Percentiles rank a stretch among this genome's conserved stretches.
phyloP scores from a whole-genome alignment of 805 yeast species.

The Yamadazyma sp. region DNA sequence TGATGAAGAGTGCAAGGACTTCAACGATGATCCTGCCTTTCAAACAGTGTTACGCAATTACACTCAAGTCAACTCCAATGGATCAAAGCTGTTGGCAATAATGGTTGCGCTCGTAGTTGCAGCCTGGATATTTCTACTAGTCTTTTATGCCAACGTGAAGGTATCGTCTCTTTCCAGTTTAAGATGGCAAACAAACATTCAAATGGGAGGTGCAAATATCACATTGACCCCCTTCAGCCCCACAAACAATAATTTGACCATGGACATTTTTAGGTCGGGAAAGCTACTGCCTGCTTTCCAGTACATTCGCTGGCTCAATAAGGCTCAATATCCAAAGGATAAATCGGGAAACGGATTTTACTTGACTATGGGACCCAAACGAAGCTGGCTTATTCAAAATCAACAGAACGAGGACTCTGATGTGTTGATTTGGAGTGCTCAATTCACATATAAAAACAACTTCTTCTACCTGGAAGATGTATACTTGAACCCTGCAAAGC shows the following conservation, averaged over 20 bases:
- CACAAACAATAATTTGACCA: constrained; percentile 26
- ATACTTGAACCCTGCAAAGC: constrained; percentile 38
- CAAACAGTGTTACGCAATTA: constrained; percentile 21
- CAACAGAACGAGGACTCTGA: constrained; percentile 21
- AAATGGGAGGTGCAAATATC: constrained; percentile 28
- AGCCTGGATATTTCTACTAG: constrained; percentile 11
- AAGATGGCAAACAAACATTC: constrained; percentile 13
- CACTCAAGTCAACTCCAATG: too few relatives aligned
- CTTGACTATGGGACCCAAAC: constrained; percentile 17
- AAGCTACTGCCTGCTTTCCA: constrained; percentile 17
- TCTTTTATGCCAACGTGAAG: constrained; percentile 14
- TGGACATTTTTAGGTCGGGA: constrained; percentile 27
- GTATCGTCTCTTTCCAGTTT: constrained; percentile 5
- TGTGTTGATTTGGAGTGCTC: constrained; percentile 27
- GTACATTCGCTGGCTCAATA: constrained; percentile 28
- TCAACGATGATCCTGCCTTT: constrained; percentile 23
- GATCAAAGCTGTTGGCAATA: constrained; percentile 7
- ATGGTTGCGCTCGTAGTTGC: background rate
- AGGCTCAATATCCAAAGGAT: constrained; percentile 30
- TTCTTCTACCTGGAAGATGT: constrained; percentile 33
- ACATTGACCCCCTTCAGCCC: constrained; percentile 31
- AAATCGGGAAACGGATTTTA: constrained; percentile 30
- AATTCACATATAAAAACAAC: constrained; percentile 44
- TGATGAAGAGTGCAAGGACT: constrained; percentile 19
- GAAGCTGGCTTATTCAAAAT: constrained; percentile 23